Base-by-base conservation (phyloP, 495 filamentous ascomycete species). In the Penicillium flavigenum region DNA sequence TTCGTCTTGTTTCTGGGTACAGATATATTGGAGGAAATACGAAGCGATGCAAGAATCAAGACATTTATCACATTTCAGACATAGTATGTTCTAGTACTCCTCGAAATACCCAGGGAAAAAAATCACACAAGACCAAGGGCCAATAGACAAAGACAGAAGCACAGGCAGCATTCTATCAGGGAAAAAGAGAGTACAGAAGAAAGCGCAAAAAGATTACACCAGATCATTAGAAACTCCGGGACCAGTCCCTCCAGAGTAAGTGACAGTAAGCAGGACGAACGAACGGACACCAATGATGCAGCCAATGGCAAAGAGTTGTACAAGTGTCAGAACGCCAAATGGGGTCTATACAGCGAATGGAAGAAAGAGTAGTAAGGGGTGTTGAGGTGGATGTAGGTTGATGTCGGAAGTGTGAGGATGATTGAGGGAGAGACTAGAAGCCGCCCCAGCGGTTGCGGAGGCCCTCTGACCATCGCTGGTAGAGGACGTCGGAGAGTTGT, bases 401-500 rank as follows among this genome's bases (percentile, higher is more conserved):
- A 20, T 38, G 42, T 16, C 26, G 20, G 31, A 12, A 45, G 31
- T 1, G 44, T 26, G 22, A 10, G 11, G 53, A 17, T 47, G 34
- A 7, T 7, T 24, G 22, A 19, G 19, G 26, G 45, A 12, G 32
- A 45, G 32, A 44, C 66, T 70, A 85, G 19, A 81, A 68, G 32
- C 75, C 74, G 17, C 83, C 81, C 93, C 93, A 98, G 53, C 93
- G 80, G 51, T 79, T 82, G 63, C 86, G 85, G 64, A 98, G 72
- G 14, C 90, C 92, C 58, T 95, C 90, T 1, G 88, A 81, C 94
- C 94, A 98, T 22, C 93, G 82, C 42, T 84, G 79, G 72, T 96
- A 98, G 19, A 98, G 81, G 27, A 96, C 87, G 73, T 97, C 92
- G 11, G 89, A 88, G 26, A 98, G 75, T 68, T 92, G 85, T 66